Evolutionary conservation across 2,329 filamentous ascomycete species (phyloP).

Genomic region (Microdochium bolleyi): DNA sequence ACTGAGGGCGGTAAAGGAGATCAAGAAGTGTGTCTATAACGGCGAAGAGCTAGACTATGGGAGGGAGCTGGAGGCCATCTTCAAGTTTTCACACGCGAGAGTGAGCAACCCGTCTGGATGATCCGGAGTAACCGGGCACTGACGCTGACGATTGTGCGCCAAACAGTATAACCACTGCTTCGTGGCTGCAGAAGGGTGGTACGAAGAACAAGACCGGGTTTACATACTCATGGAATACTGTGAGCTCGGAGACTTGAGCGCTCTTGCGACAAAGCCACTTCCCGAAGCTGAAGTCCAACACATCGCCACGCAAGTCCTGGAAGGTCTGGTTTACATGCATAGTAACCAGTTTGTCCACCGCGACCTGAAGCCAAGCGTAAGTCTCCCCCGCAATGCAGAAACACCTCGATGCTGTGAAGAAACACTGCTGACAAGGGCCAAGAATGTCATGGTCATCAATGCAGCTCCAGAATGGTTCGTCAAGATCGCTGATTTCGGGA

Average conservation of each 20-base stretch:
- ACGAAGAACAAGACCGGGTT: conserved; percentile 2
- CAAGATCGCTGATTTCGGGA: conserved; percentile 19
- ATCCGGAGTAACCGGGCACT: not conserved
- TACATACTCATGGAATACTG: conserved; percentile 11
- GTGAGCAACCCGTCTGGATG: not conserved
- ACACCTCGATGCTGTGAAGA: not conserved
- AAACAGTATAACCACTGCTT: conserved; percentile 9
- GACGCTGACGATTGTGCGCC: not conserved
- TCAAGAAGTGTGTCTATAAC: conserved; percentile 1
- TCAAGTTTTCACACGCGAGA: conserved; percentile 7
- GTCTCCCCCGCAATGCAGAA: not conserved
- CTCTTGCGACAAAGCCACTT: conserved; percentile 2
- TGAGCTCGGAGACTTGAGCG: conserved; percentile 5
- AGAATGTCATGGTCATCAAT: conserved; percentile 17
- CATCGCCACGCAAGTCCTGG: not conserved
- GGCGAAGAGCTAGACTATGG: conserved; percentile 4
- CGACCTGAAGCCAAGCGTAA: not conserved
- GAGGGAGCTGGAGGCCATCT: conserved; percentile 8
- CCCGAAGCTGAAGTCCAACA: conserved; percentile 2
- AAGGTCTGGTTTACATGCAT: not conserved
- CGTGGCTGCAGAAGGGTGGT: conserved; percentile 9
- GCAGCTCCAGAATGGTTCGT: conserved; percentile 13
- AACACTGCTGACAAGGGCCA: not conserved
- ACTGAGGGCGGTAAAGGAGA: conserved; percentile 7
- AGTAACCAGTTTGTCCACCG: not conserved